Base-by-base conservation (phyloP, 495 filamentous ascomycete genomes). In the Podospora anserina region DNA sequence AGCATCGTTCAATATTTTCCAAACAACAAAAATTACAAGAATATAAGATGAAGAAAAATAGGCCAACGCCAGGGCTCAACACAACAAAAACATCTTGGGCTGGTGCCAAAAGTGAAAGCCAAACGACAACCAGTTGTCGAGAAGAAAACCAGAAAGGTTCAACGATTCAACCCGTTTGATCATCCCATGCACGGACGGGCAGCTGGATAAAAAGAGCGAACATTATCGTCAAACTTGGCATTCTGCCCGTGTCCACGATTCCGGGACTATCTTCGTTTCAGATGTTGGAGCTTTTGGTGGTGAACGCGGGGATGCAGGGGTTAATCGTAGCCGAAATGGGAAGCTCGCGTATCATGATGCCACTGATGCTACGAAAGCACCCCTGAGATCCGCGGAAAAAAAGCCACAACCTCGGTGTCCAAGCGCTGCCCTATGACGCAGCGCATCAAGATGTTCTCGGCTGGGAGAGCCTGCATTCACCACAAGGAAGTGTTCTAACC, bases 1-100 rank as follows among this genome's bases (percentile, higher is more conserved):
- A 76, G 74, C 74, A 76, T 76, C 70, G 32, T 66, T 53, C 18
- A 62, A 66, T 59, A 71, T 44, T 18, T 34, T 13, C 39, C 13
- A 64, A 66, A 69, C 23, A 64, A 69, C 61, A 39, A 56, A 57
- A 62, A 70, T 61, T 39, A 39, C 20, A 68, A 68, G 16, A 27
- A 70, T 64, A 15, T 0, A 26, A 34, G 23, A 63, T 32, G 9
- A 55, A 65, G 67, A 18, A 59, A 62, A 57, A 34, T 28, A 16
- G 68, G 64, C 68, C 3, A 54, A 6, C 19, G 68, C 68, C 68
- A 66, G 63, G 64, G 28, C 49, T 44, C 11, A 63, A 28, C 58
- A 57, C n/a, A 26, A 58, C n/a, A 23, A 58, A 0, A 6, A 16
- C 39, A 49, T 49, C 39, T 49, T 49, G 5, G 2, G 13, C 39